Conservation (phyloP, 1,139 yeast species). For the Pichia inconspicua region DNA sequence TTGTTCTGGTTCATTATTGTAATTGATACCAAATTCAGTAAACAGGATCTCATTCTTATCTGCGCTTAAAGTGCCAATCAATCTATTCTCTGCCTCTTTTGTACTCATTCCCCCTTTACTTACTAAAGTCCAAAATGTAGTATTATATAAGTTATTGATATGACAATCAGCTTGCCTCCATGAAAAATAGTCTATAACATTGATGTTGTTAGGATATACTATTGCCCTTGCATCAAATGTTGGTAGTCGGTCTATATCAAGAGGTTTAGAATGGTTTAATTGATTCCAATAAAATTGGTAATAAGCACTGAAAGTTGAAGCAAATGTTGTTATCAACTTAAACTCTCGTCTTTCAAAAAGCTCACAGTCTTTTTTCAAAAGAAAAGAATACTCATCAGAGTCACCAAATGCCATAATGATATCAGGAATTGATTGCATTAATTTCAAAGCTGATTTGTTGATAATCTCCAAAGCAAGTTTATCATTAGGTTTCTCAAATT, state of each 20-base stretch:
- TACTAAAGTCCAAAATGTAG: constrained; percentile 86
- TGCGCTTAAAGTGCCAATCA: constrained; percentile 66
- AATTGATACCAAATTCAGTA: constrained; percentile 70
- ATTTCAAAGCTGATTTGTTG: constrained; percentile 68
- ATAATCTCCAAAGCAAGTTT: constrained; percentile 63
- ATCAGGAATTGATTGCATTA: constrained; percentile 62
- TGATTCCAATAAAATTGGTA: constrained; percentile 63
- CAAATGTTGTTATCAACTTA: constrained; percentile 74
- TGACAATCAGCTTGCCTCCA: constrained; percentile 99
- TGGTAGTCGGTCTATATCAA: constrained; percentile 45
- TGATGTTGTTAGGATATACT: constrained; percentile 57
- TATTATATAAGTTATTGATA: constrained; percentile 87
- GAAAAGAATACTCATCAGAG: constrained; percentile 87
- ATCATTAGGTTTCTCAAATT: constrained; percentile 86
- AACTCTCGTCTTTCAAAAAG: constrained; percentile 76
- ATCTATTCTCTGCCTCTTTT: constrained; percentile 65
- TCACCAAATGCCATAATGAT: constrained; percentile 84
- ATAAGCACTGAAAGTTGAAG: constrained; percentile 71
- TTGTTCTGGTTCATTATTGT: constrained; percentile 83
- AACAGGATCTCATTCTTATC: constrained; percentile 88
- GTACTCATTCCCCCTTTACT: constrained; percentile 61
- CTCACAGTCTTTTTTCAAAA: constrained; percentile 51
- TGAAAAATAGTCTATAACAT: constrained; percentile 70
- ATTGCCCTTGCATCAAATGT: constrained; percentile 91
- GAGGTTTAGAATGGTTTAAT: constrained; percentile 37